These are phyloP conservation scores for Suillus subluteus DNA, from an alignment of 768 basidiomycete species.

Conservation along the genomic window DNA sequence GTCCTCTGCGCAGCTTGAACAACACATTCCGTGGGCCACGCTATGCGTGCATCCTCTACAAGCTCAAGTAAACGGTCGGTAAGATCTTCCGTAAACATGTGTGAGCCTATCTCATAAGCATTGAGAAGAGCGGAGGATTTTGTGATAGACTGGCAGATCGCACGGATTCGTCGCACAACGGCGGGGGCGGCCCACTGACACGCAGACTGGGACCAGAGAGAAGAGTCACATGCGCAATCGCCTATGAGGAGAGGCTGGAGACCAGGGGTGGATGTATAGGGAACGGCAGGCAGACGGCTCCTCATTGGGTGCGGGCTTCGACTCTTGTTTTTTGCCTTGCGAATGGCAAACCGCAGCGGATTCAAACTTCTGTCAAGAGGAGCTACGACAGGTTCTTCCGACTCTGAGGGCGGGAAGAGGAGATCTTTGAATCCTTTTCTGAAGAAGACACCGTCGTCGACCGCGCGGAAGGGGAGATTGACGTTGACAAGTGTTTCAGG, in stretches of 20 bases:
- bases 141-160: conserved; percentile 69
- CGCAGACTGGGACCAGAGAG: conserved; percentile 61
- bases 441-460: conserved; percentile 76
- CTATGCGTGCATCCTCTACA: conserved; percentile 72
- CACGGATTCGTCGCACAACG: conserved; percentile 69
- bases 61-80: conserved; percentile 71
- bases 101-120: conserved; percentile 69
- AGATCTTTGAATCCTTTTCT: conserved; percentile 58
- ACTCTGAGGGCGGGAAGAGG: conserved; percentile 37
- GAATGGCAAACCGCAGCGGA: conserved; percentile 29
- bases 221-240: conserved; percentile 67
- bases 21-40: conserved; percentile 76
- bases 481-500: conserved; percentile 59
- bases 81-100: conserved; percentile 69
- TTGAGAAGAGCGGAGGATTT: conserved; percentile 65
- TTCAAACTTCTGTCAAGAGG: conserved; percentile 20
- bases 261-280: conserved; percentile 22
- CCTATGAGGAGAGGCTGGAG: conserved; percentile 76
- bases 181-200: conserved; percentile 66
- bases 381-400: conserved; percentile 22
- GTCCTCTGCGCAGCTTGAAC: conserved; percentile 52
- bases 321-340: conserved; percentile 27
- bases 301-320: conserved; percentile 33
- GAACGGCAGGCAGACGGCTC: conserved; percentile 6
- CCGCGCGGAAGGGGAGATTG: conserved; percentile 53